A percentile compares a stretch with the other conserved stretches of the same genome.
phyloP scores from a whole-genome alignment of 2,329 filamentous ascomycete species.

The Epichloe brachyelytri region DNA sequence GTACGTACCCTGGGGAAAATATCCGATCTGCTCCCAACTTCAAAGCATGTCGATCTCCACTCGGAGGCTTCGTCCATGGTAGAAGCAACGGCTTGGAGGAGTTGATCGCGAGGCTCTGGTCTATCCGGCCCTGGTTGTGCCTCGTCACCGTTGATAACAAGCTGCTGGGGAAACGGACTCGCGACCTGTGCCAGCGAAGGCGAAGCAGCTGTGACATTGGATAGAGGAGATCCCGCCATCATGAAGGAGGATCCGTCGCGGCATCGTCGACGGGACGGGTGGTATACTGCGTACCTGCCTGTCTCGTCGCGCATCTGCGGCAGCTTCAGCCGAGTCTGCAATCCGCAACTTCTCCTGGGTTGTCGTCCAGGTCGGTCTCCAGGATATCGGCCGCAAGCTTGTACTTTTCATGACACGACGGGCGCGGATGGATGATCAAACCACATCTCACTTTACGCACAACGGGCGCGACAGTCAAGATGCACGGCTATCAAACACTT shows the following conservation, averaged over 20 bases:
- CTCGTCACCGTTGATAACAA: constrained; percentile 20
- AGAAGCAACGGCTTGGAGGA: not conserved
- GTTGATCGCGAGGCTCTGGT: not conserved
- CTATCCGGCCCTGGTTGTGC: constrained; percentile 6
- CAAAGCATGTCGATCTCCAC: constrained; percentile 8
- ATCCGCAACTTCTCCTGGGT: constrained; percentile 31
- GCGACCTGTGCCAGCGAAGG: constrained; percentile 17
- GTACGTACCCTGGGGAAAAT: not conserved
- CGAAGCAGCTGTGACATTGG: constrained; percentile 17
- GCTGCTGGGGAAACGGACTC: constrained; percentile 25
- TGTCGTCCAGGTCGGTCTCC: constrained; percentile 20
- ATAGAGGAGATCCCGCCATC: constrained; percentile 13
- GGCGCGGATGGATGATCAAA: no score
- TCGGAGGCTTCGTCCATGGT: not conserved
- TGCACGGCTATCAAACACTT: no score
- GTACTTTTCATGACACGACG: constrained; percentile 13
- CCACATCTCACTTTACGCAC: no score
- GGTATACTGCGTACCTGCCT: constrained; percentile 17
- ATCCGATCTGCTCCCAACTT: not conserved
- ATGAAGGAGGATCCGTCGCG: constrained; percentile 27
- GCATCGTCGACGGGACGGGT: constrained; percentile 22
- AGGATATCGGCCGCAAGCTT: constrained; percentile 31
- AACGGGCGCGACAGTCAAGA: no score
- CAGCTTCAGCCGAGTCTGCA: constrained; percentile 21
- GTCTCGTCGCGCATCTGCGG: constrained; percentile 20